phyloP scores from a whole-genome alignment of 352 stramenopile species.

The Pythium rishiriense region DNA sequence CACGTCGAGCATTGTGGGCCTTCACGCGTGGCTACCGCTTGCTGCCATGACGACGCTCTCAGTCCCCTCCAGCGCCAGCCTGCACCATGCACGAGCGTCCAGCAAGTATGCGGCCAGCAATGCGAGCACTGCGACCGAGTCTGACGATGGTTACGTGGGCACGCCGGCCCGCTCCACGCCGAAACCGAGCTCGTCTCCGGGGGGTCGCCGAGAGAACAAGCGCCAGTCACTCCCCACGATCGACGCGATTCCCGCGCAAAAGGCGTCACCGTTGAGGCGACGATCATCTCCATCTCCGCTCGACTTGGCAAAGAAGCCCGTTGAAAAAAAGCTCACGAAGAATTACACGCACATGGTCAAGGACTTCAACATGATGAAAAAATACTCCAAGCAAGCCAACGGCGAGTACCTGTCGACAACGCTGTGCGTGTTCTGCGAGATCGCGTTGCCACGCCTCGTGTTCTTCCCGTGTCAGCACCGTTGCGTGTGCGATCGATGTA shows the following conservation, averaged over 20 bases:
- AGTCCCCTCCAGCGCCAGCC: neutral
- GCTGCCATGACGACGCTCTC: neutral
- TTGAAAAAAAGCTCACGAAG: constrained; percentile 36
- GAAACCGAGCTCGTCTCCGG: neutral
- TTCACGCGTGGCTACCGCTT: too few species aligned
- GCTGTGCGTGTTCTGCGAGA: constrained; percentile 49
- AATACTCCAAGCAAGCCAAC: constrained; percentile 48
- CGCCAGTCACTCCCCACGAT: constrained; percentile 11
- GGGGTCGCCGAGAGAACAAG: neutral
- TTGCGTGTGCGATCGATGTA: constrained; percentile 60
- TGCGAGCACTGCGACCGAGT: neutral
- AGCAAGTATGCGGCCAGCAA: constrained; percentile 3
- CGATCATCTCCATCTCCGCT: constrained; percentile 1
- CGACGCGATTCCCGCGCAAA: neutral
- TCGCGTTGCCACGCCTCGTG: constrained; percentile 33
- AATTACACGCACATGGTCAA: constrained; percentile 59
- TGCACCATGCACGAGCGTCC: neutral
- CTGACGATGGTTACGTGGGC: neutral
- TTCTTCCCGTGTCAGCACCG: constrained; percentile 74
- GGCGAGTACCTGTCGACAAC: constrained; percentile 41
- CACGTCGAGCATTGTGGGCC: too few species aligned
- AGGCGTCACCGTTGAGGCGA: neutral
- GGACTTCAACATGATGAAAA: constrained; percentile 51
- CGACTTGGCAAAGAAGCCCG: neutral
- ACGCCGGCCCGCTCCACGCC: neutral